A percentile compares a stretch with the other conserved stretches of the same genome.
Conservation (phyloP, 2,329 filamentous ascomycete species). For the Pseudogymnoascus verrucosus region DNA sequence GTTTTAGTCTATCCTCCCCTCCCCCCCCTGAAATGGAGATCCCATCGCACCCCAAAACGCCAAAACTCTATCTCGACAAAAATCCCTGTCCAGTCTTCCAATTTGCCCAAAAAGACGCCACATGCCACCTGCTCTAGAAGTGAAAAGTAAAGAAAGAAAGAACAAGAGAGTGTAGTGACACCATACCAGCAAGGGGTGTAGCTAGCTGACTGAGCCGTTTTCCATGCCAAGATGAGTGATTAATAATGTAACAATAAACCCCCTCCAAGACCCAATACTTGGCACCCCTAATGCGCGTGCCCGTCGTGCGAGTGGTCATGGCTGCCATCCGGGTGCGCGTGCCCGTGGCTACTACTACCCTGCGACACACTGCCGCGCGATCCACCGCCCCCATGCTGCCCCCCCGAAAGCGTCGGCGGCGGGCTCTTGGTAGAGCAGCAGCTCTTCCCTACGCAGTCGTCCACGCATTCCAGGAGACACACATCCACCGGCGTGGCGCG, state of each 20-base stretch:
- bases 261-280: neutral
- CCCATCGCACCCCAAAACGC: neutral
- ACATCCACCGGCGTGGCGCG: constrained; percentile 17
- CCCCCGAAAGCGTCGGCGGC: neutral
- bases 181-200: neutral
- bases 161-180: neutral
- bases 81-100: neutral
- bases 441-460: constrained; percentile 27
- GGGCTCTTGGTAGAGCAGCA: constrained; percentile 23
- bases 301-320: neutral
- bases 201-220: neutral
- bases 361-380: neutral
- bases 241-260: neutral
- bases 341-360: neutral
- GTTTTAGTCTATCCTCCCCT: neutral
- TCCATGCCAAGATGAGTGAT: neutral
- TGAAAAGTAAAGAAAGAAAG: neutral
- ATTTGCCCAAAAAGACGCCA: neutral
- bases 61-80: neutral
- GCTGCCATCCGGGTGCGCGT: neutral
- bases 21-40: neutral
- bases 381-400: neutral
- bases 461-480: constrained; percentile 28
- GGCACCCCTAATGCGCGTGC: neutral
- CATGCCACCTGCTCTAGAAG: neutral